A percentile compares a stretch with the other conserved stretches of the same genome.
These are phyloP conservation scores for Phlyctochytrium planicorne DNA, from an alignment of 192 early-diverging fungal genomes.

Conservation along the genomic window DNA sequence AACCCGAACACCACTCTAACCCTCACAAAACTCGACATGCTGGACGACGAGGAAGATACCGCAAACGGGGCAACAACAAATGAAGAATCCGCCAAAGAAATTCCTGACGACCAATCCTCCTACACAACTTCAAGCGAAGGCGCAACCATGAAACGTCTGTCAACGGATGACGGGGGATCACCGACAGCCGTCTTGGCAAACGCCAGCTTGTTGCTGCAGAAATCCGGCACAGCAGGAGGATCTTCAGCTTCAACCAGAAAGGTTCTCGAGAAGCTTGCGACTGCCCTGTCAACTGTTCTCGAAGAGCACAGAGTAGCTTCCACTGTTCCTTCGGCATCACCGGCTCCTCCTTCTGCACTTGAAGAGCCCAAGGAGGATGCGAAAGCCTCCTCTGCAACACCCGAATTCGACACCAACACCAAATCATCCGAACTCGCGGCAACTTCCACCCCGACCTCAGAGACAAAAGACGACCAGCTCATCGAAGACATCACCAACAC, in stretches of 20 bases:
- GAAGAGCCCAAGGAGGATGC: too few relatives aligned
- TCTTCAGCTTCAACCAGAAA: neutral
- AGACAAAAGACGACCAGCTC: neutral
- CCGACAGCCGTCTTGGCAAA: too few relatives aligned
- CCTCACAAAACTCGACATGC: too few relatives aligned
- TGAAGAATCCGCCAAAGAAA: too few relatives aligned
- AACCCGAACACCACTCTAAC: too few relatives aligned
- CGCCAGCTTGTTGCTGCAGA: too few relatives aligned
- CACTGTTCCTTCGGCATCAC: neutral
- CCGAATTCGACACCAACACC: neutral
- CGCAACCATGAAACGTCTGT: neutral
- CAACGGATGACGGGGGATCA: too few relatives aligned
- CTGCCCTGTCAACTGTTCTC: neutral
- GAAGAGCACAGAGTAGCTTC: neutral
- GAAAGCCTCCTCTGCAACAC: neutral
- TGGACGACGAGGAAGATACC: too few relatives aligned
- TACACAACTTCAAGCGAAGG: too few relatives aligned
- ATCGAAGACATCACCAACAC: neutral
- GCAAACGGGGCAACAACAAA: too few relatives aligned
- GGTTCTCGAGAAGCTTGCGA: neutral
- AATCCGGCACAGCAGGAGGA: neutral
- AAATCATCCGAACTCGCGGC: neutral
- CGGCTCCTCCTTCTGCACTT: neutral
- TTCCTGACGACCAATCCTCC: too few relatives aligned
- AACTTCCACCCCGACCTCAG: neutral